Base-by-base conservation (phyloP, 1,139 yeast species). In the Saccharomyces uvarum region DNA sequence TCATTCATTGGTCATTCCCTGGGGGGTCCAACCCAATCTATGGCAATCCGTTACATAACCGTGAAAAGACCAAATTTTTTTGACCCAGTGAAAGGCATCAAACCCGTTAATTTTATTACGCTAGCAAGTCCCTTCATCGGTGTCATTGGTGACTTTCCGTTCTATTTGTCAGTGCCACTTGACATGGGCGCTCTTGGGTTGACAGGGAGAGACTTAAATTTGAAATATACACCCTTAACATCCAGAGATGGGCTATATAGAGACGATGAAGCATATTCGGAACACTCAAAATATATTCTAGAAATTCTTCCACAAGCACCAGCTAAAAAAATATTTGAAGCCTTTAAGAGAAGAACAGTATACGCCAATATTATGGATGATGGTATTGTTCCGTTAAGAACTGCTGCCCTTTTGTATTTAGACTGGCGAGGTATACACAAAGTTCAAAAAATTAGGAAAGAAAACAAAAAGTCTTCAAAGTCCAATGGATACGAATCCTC, bases 1-100 rank as follows among this genome's bases (percentile, higher is more conserved):
- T 83, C 88, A 0, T 83, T 83, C 62, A 71, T 83, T 26, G 88
- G 84, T 0, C 88, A 83, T 66, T 83, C 88, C 0, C 67, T 83
- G 33, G 88, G 88, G 48, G 88, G 88, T 0, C 75, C 82, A 47
- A 82, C 82, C 1, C 88, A 83, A 64, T 77, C 85, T 0, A 82
- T 81, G 73, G 82, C 86, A 2, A 73, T 83, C 31, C 83, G 82
- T 2, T 79, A 82, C 59, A 72, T 78, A 19, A 68, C 73, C 3
- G 70, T 74, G 51, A 76, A 77, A 57, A 73, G 77, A 58, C 84
- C 87, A 0, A 77, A 80, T 73, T 76, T 83, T 59, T 82, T 83
- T 61, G 69, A 73, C 33, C 63, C 65, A 11, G 31, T 44, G 11
- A 58, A 54, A 2, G 68, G 68, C 16, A 75, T 81, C 2, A 69